phyloP scores from a whole-genome alignment of 2,329 filamentous ascomycete genomes.

The Rosellinia necatrix region DNA sequence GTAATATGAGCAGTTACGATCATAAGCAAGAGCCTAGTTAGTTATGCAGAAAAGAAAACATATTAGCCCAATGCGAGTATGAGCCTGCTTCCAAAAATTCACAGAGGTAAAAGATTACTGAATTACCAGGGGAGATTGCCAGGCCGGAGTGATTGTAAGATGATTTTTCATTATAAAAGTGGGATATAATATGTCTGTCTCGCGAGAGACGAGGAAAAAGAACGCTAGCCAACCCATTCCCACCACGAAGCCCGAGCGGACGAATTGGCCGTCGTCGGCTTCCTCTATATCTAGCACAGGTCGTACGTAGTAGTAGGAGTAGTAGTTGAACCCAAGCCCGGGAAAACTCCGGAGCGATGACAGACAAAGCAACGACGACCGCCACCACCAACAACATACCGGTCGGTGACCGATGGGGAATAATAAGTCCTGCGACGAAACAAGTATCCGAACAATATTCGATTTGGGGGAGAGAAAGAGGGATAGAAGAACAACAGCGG shows the following conservation, averaged over 20 bases:
- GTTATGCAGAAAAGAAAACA: too few species aligned
- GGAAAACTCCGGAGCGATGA: slow-evolving; percentile 5
- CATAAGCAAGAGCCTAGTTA: too few species aligned
- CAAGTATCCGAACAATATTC: slow-evolving; percentile 12
- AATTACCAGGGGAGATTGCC: too few species aligned
- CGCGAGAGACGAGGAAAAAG: neutral
- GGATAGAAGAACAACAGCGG: neutral
- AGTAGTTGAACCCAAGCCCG: slow-evolving; percentile 3
- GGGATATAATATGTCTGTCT: slow-evolving; percentile 14
- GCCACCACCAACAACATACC: neutral
- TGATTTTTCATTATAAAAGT: slow-evolving; percentile 16
- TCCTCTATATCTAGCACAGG: too few species aligned
- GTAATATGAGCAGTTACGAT: too few species aligned
- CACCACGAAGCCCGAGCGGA: slow-evolving; percentile 3
- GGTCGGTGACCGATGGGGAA: neutral
- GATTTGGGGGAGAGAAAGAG: slow-evolving; percentile 5
- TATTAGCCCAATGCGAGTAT: too few species aligned
- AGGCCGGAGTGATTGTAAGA: slow-evolving; percentile 2
- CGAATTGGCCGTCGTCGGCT: too few species aligned
- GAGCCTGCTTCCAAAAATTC: too few species aligned
- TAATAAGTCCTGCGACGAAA: slow-evolving; percentile 1
- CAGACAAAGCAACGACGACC: neutral
- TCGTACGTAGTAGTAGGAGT: slow-evolving; percentile 11
- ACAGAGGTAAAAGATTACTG: too few species aligned
- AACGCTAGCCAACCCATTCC: slow-evolving; percentile 16